A percentile compares a stretch with the other conserved stretches of the same genome.
Evolutionary conservation across 1,284 basidiomycete species (phyloP).

Genomic region (Ustilago hordei): DNA sequence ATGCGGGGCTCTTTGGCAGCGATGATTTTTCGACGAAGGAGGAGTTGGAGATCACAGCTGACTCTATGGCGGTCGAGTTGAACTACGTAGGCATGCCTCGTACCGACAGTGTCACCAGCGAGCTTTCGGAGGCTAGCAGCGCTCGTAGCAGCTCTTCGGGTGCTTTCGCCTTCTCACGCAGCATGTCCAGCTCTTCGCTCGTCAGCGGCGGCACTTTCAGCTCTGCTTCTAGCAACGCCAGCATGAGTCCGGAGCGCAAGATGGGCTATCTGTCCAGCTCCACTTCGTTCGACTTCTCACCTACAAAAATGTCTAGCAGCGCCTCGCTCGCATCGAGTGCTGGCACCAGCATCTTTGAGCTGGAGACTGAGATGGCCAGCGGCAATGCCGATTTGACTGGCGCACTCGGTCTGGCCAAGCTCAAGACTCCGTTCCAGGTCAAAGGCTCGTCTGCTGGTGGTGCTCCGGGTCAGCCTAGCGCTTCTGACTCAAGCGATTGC

Average conservation of each 20-base stretch:
- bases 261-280: conserved; percentile 30
- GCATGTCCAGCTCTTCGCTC: conserved; percentile 51
- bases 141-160: conserved; percentile 48
- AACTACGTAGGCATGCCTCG: conserved; percentile 34
- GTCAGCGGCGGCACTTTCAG: conserved; percentile 48
- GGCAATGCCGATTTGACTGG: not conserved
- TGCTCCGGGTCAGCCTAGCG: not conserved
- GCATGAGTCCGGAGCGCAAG: conserved; percentile 47
- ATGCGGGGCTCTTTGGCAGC: conserved; percentile 20
- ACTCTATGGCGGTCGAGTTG: conserved; percentile 27
- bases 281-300: conserved; percentile 36
- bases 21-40: conserved; percentile 29
- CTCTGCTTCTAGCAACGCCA: conserved; percentile 46
- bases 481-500: conserved; percentile 47
- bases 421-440: conserved; percentile 45
- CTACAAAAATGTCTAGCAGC: conserved; percentile 40
- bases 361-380: conserved; percentile 16
- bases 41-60: conserved; percentile 30
- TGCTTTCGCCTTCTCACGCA: conserved; percentile 51
- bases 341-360: conserved; percentile 43
- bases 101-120: conserved; percentile 46
- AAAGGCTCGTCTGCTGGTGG: conserved; percentile 13
- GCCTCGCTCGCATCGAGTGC: conserved; percentile 41
- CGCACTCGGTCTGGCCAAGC: conserved; percentile 13
- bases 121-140: conserved; percentile 40